Evolutionary conservation across 164 flowering plant species (phyloP).

Genomic region (Amborella trichopoda): DNA sequence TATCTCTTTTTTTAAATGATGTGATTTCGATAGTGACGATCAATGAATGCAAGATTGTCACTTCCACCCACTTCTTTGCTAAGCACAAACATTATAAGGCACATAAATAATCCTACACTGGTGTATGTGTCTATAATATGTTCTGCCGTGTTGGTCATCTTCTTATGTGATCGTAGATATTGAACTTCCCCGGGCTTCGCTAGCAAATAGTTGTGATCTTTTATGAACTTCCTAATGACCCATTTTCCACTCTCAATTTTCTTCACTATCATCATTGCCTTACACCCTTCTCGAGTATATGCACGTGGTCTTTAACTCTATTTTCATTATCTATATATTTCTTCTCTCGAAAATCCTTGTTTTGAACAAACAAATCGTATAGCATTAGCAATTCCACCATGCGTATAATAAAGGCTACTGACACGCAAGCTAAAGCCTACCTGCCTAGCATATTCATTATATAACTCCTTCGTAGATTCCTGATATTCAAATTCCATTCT

Average conservation of each 20-base stretch:
- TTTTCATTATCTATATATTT: neutral
- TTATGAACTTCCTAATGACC: slow-evolving; percentile 5
- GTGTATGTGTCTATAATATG: slow-evolving; percentile 5
- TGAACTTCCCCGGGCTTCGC: slow-evolving; percentile 48
- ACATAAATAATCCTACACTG: neutral
- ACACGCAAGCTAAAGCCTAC: too few relatives aligned
- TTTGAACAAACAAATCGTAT: too few relatives aligned
- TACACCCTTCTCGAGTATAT: slow-evolving; percentile 3
- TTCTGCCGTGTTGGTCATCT: slow-evolving; percentile 16
- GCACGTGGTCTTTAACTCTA: neutral
- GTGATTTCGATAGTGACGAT: neutral
- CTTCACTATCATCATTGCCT: slow-evolving; percentile 6
- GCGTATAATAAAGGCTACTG: too few relatives aligned
- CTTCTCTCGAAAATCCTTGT: slow-evolving; percentile 7
- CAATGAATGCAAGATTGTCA: slow-evolving; percentile 13
- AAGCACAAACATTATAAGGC: neutral
- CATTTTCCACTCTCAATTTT: slow-evolving; percentile 4
- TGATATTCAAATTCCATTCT: too few relatives aligned
- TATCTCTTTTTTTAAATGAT: slow-evolving; percentile 2
- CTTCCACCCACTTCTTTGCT: slow-evolving; percentile 1
- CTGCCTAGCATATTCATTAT: too few relatives aligned
- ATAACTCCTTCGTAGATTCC: too few relatives aligned
- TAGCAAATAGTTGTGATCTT: slow-evolving; percentile 6
- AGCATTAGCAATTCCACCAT: too few relatives aligned
- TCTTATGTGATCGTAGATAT: slow-evolving; percentile 36